These are phyloP conservation scores for Chaetomium strumarium DNA, from an alignment of 2,329 filamentous ascomycete species.

Conservation along the genomic window DNA sequence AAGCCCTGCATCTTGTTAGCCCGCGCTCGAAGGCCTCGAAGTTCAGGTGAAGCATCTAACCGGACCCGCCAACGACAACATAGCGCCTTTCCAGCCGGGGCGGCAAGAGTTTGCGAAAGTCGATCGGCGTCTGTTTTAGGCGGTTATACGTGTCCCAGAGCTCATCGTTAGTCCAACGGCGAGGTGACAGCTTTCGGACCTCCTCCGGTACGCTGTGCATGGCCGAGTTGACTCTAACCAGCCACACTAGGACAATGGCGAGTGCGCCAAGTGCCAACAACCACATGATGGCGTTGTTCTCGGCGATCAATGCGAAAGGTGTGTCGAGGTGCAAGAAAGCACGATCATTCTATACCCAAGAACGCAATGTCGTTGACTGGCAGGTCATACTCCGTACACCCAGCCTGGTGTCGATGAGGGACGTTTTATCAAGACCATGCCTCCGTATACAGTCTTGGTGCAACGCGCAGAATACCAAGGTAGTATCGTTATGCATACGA, in stretches of 20 bases:
- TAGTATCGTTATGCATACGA: no score
- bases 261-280: slow-evolving; percentile 5
- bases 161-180: slow-evolving; percentile 34
- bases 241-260: slow-evolving; percentile 28
- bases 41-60: slow-evolving; percentile 27
- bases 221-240: slow-evolving; percentile 34
- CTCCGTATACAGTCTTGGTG: no score
- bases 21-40: not conserved
- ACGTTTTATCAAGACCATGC: no score
- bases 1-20: slow-evolving; percentile 36
- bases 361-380: no score
- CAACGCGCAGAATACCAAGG: no score
- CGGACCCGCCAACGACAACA: slow-evolving; percentile 42
- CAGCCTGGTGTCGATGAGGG: no score
- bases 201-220: slow-evolving; percentile 34
- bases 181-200: slow-evolving; percentile 28
- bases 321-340: not conserved
- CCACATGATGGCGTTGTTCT: not conserved
- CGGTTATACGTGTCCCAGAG: slow-evolving; percentile 33
- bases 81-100: slow-evolving; percentile 38
- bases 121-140: slow-evolving; percentile 33
- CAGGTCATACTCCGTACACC: no score
- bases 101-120: slow-evolving; percentile 36
- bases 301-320: not conserved
- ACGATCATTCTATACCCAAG: not conserved